phyloP scores from a whole-genome alignment of 1,284 basidiomycete species.

The Ganoderma lingzhi region DNA sequence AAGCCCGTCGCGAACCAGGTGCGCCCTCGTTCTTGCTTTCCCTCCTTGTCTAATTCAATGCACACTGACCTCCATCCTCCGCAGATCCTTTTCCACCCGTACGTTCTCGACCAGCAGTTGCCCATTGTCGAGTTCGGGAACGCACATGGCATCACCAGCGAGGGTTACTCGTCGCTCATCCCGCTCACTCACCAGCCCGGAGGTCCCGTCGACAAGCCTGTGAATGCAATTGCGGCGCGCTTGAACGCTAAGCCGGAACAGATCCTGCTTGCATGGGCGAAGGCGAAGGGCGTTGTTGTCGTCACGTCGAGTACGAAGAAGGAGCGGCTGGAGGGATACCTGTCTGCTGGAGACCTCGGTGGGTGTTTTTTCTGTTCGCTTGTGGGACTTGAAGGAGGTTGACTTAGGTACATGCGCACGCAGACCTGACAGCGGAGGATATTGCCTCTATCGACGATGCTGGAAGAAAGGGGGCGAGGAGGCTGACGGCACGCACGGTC shows the following conservation, averaged over 20 bases:
- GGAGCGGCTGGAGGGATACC: slow-evolving; percentile 62
- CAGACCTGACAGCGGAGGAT: slow-evolving; percentile 45
- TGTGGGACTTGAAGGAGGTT: background rate
- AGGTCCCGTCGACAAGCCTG: slow-evolving; percentile 75
- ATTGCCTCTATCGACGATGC: slow-evolving; percentile 52
- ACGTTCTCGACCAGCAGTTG: slow-evolving; percentile 66
- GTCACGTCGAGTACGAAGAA: slow-evolving; percentile 72
- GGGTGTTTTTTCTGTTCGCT: slow-evolving; percentile 23
- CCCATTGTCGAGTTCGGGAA: slow-evolving; percentile 64
- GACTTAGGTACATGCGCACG: no score
- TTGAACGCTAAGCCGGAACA: slow-evolving; percentile 73
- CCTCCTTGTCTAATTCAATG: background rate
- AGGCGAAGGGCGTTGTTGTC: slow-evolving; percentile 69
- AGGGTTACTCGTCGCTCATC: slow-evolving; percentile 75
- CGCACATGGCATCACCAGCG: slow-evolving; percentile 70
- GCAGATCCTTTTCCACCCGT: slow-evolving; percentile 75
- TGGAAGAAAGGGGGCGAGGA: slow-evolving; percentile 43
- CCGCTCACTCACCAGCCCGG: slow-evolving; percentile 75
- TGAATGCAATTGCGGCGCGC: slow-evolving; percentile 65
- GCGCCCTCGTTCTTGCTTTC: background rate
- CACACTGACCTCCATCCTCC: background rate
- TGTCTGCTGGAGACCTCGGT: slow-evolving; percentile 58
- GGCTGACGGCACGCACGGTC: slow-evolving; percentile 32
- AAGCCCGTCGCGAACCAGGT: slow-evolving; percentile 84
- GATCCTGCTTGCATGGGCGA: slow-evolving; percentile 74